phyloP scores from a whole-genome alignment of 371 early-diverging fungal species.

The Rhizomucor pusillus region DNA sequence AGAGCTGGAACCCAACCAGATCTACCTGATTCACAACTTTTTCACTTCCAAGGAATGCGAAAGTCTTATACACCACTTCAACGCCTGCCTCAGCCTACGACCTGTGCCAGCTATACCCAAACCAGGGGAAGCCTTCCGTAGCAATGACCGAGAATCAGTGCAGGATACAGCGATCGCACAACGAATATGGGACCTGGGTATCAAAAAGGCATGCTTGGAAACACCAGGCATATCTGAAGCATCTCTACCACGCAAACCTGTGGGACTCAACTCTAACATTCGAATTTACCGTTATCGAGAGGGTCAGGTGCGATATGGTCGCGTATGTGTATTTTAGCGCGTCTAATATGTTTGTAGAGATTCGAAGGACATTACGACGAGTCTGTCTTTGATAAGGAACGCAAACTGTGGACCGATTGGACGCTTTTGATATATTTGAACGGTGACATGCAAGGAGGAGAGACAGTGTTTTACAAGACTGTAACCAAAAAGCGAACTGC shows the following conservation, averaged over 20 bases:
- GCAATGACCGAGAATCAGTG: conserved; percentile 65
- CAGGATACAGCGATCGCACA: conserved; percentile 49
- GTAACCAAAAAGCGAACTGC: conserved; percentile 12
- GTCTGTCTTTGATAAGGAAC: conserved; percentile 47
- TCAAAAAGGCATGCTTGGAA: conserved; percentile 3
- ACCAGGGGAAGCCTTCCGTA: conserved; percentile 67
- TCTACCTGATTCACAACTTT: conserved; percentile 47
- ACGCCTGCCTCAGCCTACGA: conserved; percentile 33
- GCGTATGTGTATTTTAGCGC: background rate
- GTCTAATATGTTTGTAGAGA: conserved; percentile 30
- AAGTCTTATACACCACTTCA: conserved; percentile 39
- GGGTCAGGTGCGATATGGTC: conserved; percentile 19
- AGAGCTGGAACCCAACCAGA: conserved; percentile 44
- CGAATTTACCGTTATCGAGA: conserved; percentile 70
- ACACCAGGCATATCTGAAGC: conserved; percentile 17
- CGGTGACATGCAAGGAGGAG: conserved; percentile 58
- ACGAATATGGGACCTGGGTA: conserved; percentile 42
- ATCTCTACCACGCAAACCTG: conserved; percentile 24
- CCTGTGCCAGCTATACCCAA: conserved; percentile 39
- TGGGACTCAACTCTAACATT: conserved; percentile 66
- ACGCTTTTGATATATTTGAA: conserved; percentile 72
- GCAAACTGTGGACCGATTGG: conserved; percentile 53
- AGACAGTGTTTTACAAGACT: conserved; percentile 68
- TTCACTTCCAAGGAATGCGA: conserved; percentile 43
- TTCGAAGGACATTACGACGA: conserved; percentile 82